These are phyloP conservation scores for Lachnellula cervina DNA, from an alignment of 2,329 filamentous ascomycete genomes.

Conservation along the genomic window DNA sequence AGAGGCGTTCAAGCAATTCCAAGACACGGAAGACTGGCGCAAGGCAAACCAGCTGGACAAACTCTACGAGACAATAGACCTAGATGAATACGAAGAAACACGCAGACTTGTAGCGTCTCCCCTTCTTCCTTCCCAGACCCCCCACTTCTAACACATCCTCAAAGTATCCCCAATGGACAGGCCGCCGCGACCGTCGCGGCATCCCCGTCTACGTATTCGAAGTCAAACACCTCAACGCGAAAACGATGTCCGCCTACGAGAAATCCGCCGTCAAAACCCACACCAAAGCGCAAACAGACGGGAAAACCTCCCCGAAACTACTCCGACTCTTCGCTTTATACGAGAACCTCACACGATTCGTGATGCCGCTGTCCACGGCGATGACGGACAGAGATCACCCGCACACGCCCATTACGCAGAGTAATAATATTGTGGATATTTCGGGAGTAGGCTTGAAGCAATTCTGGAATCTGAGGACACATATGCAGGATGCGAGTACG, in stretches of 20 bases:
- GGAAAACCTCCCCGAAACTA: constrained; percentile 67
- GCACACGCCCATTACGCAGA: constrained; percentile 83
- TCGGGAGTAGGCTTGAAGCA: constrained; percentile 81
- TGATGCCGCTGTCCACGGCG: constrained; percentile 77
- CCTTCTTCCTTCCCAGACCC: constrained; percentile 12
- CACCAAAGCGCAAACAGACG: constrained; percentile 58
- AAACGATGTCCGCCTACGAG: constrained; percentile 76
- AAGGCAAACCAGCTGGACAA: constrained; percentile 70
- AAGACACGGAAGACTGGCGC: constrained; percentile 84
- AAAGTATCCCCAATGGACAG: constrained; percentile 92
- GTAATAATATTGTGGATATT: constrained; percentile 94
- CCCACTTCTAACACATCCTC: constrained; percentile 1
- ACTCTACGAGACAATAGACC: constrained; percentile 81
- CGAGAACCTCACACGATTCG: constrained; percentile 85
- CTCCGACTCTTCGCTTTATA: constrained; percentile 88
- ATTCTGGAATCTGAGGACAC: constrained; percentile 90
- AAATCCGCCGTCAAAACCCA: constrained; percentile 51
- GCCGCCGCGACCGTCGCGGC: constrained; percentile 81
- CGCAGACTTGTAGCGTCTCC: constrained; percentile 59
- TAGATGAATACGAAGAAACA: constrained; percentile 77
- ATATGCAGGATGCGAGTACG: constrained; percentile 89
- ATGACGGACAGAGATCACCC: constrained; percentile 66
- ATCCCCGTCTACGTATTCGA: constrained; percentile 92
- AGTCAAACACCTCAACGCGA: constrained; percentile 75
- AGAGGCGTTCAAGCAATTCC: constrained; percentile 79